phyloP scores from a whole-genome alignment of 2,329 filamentous ascomycete genomes.

The Stagonosporopsis cucurbitacearum region DNA sequence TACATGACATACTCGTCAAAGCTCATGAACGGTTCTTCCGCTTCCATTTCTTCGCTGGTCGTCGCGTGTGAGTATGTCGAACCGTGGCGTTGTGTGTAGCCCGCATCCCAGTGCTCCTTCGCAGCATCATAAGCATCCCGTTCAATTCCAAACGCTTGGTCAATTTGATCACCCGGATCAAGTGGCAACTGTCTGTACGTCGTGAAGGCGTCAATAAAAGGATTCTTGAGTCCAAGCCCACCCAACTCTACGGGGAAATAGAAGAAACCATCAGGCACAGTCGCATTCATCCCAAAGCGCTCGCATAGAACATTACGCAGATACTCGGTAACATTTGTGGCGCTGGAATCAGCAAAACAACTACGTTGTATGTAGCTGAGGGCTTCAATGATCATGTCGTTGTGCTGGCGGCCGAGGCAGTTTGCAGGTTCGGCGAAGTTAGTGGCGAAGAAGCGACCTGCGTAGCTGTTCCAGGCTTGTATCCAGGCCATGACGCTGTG shows the following conservation, averaged over 20 bases:
- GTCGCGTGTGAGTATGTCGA: no score
- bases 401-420: constrained; percentile 62
- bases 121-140: constrained; percentile 46
- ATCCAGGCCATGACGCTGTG: constrained; percentile 65
- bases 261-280: constrained; percentile 56
- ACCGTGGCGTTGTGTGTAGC: constrained; percentile 9
- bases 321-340: constrained; percentile 59
- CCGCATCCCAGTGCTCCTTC: constrained; percentile 39
- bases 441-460: constrained; percentile 62
- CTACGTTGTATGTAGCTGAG: constrained; percentile 60
- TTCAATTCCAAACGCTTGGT: constrained; percentile 31
- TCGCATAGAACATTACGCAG: constrained; percentile 51
- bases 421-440: constrained; percentile 64
- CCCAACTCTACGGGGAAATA: constrained; percentile 56
- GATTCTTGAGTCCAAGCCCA: constrained; percentile 56
- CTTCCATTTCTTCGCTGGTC: constrained; percentile 30
- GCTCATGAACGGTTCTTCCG: constrained; percentile 52
- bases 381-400: constrained; percentile 62
- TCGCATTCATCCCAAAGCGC: constrained; percentile 47
- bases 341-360: constrained; percentile 53
- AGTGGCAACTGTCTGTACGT: constrained; percentile 40
- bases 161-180: constrained; percentile 20
- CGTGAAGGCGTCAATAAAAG: constrained; percentile 53
- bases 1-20: constrained; percentile 55
- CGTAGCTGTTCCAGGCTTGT: constrained; percentile 66